Evolutionary conservation across 805 yeast genomes (phyloP), one percentile per base, ranked within the genome.

Genomic region (Saccharomyces jurei): DNA sequence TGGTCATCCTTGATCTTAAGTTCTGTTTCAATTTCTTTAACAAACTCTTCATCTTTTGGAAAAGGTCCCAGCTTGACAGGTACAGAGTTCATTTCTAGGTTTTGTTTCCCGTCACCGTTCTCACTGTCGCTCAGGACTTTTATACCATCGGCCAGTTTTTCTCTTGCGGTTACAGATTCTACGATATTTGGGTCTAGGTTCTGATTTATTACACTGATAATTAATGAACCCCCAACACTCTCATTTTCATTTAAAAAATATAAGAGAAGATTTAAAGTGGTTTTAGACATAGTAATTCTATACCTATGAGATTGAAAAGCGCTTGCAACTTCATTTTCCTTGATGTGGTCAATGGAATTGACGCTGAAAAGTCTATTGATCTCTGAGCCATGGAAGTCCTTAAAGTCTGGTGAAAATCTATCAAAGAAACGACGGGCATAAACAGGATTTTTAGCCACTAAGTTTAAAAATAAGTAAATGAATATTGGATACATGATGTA

Each of bases 181-280:
- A 72, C 70, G 14, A 74, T 64, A 47, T 72, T 70, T 14, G 78
- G 77, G 46, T 79, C 83, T 62, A 94, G 77, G 68, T 89, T 83
- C 71, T 89, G 91, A 73, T 94, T 94, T 58, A 94, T 84, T 50
- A 89, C 78, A 61, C 97, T 77, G 50, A 94, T 88, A 52, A 92
- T 76, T 41, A 92, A 80, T 1, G 91, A 86, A 1, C 98, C 98
- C 47, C 98, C 98, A 53, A 84, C 84, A 9, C 86, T 86, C 70
- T 90, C 97, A 67, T 90, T 89, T 65, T 92, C 97, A 67, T 89
- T 96, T 53, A 94, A 71, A 62, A 90, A 92, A 67, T 89, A 88
- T 52, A 94, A 75, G 59, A 94, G 77, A 61, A 92, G 73, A 67
- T 90, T 94, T 65, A 92, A 78, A 4, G 96, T 82, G 1, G 97